Evolutionary conservation across 768 basidiomycete species (phyloP).

Genomic region (Amanita jacksonii): DNA sequence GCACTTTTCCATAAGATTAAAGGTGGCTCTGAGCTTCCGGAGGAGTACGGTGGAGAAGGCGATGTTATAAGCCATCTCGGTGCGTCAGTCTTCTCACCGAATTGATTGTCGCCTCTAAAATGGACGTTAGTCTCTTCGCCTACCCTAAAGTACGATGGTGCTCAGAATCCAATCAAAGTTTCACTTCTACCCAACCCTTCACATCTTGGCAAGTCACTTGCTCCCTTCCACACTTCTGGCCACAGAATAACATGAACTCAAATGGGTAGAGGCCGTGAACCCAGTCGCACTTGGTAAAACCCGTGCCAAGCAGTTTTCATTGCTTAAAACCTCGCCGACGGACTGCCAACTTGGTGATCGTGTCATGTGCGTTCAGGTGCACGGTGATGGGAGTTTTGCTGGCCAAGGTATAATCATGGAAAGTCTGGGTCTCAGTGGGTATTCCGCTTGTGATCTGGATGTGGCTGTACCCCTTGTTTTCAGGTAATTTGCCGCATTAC

Average conservation of each 20-base stretch:
- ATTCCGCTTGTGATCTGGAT: conserved; percentile 1
- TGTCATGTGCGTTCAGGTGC: conserved; percentile 84
- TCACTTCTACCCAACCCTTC: conserved; percentile 77
- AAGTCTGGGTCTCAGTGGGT: conserved; percentile 68
- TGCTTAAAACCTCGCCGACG: conserved; percentile 55
- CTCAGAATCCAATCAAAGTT: conserved; percentile 47
- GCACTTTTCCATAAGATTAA: conserved; percentile 84
- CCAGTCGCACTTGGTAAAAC: conserved; percentile 86
- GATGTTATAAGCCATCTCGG: conserved; percentile 81
- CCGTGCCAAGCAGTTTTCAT: conserved; percentile 80
- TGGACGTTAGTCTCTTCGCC: conserved; percentile 65
- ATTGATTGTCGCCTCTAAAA: too few relatives aligned
- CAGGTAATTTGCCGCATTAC: conserved; percentile 84
- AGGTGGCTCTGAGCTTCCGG: conserved; percentile 63
- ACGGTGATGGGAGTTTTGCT: conserved; percentile 87
- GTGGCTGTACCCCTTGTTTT: neutral
- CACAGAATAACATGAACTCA: neutral
- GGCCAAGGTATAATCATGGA: conserved; percentile 93
- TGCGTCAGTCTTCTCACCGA: conserved; percentile 32
- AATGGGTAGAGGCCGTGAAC: conserved; percentile 67
- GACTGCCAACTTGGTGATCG: conserved; percentile 51
- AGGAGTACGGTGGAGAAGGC: conserved; percentile 58
- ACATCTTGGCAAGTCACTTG: conserved; percentile 44
- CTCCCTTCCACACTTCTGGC: neutral
- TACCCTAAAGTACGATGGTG: conserved; percentile 44